Evolutionary conservation across 1,139 yeast species (phyloP), one percentile per base, ranked within the genome.

Genomic region (Candida glucosophila): DNA sequence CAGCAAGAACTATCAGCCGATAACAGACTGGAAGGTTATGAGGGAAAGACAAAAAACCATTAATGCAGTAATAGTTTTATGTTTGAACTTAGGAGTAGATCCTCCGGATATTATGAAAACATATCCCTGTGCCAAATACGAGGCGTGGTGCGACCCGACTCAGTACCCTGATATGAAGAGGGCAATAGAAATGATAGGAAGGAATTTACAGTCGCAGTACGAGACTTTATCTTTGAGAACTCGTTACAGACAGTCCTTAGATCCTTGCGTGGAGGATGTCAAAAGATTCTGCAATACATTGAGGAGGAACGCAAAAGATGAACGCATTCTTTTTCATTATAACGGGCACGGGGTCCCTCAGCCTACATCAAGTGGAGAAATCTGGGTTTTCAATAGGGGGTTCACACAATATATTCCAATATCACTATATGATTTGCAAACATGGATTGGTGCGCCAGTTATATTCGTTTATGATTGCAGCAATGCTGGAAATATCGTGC

Each of bases 331-430:
- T 28, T 90, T 90, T 51, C 98, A 92, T 49, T 90, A 92, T 49
- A 90, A 90, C 44, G 99, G 99, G 4, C 99, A 90, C 47, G 99
- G 99, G 11, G 99, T 90, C 3, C 99, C 99, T 0, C 86, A 86
- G 39, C 98, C 99, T 1, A 92, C 98, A 0, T 75, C 86, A 15
- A 76, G 88, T 28, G 99, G 99, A n/a, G 99, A 90, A 47, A 85
- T 90, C 13, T 90, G 99, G 99, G 97, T 92, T 10, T 90, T 90
- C 56, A 90, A 90, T 51, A 63, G 96, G 40, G 95, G 95, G 1
- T 92, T 88, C 49, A 90, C 98, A 2, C 98, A 90, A 54, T 90
- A 90, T 48, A 90, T 90, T 33, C 99, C 99, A 1, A 92, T 90
- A 2, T 82, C 95, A 5, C 57, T 90, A 13, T 86, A 83, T 47